These are phyloP conservation scores for Mycena amicta DNA, from an alignment of 768 basidiomycete genomes.

Conservation along the genomic window DNA sequence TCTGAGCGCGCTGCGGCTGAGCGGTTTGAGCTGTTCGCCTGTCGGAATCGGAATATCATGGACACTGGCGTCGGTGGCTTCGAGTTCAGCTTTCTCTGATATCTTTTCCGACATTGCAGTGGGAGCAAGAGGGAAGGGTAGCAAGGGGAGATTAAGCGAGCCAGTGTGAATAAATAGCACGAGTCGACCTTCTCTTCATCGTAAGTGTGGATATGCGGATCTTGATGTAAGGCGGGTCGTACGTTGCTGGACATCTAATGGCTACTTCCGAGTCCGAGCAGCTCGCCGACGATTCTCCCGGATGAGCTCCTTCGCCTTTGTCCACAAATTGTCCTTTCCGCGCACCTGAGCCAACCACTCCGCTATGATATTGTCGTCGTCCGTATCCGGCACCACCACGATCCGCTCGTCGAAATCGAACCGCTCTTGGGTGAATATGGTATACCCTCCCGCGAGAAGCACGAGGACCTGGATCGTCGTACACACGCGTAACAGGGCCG, in stretches of 20 bases:
- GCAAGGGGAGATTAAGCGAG: neutral
- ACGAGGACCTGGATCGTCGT: neutral
- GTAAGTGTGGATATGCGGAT: no score
- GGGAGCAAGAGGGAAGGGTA: neutral
- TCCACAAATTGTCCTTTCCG: neutral
- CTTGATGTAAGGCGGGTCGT: no score
- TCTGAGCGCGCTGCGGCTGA: constrained; percentile 39
- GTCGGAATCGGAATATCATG: neutral
- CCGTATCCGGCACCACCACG: neutral
- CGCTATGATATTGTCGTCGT: neutral
- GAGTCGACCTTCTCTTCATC: no score
- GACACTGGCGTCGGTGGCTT: neutral
- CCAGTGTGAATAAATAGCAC: no score
- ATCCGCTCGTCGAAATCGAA: neutral
- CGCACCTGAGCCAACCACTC: neutral
- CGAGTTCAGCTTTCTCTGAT: neutral
- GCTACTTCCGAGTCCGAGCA: no score
- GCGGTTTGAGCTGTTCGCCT: constrained; percentile 36
- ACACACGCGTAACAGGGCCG: neutral
- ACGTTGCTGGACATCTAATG: no score
- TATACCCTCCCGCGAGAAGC: neutral
- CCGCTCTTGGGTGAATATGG: neutral
- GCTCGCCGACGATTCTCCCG: neutral
- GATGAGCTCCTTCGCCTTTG: neutral
- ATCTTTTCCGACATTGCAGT: neutral